Base-by-base conservation (phyloP, 345 rosid genomes). In the Lenwebbia sp. region DNA sequence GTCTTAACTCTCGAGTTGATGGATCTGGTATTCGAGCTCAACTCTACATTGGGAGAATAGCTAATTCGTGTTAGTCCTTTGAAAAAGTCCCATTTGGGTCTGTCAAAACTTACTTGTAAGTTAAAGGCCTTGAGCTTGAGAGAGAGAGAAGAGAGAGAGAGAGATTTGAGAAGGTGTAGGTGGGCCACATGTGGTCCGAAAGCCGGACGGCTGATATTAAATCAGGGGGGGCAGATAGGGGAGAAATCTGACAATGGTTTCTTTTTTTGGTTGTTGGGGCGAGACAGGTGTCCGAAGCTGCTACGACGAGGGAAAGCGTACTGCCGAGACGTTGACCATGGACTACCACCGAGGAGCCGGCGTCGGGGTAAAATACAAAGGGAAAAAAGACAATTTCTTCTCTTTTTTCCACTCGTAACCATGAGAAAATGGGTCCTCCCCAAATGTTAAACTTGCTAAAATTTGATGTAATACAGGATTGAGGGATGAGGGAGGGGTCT, bases 221-320 rank as follows among this genome's bases (percentile, higher is more conserved):
- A 40, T 85, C 49, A 23, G 19, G 50, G 28, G 84, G 56, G 17
- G 62, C 84, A 21, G 51, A 84, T 58, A 22, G 21, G 60, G 76
- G 26, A 53, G 54, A 56, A 13, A 47, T 57, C 33, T 30, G 84
- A 83, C 56, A 56, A n/a, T 30, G 37, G 60, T 5, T 21, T 54
- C 2, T 33, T 2, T 83, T 83, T 83, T 56, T 6, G 85, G 47
- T 84, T 54, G 60, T 22, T 58, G 86, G 53, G 33, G 6, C 25
- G 37, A 25, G 90, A 92, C 96, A 97, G 99, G 99, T 93, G 99
- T 97, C 89, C 89, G 99, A 78, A 97, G 99, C 88, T 97, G 99
- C 86, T 97, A 97, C 92, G 99, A 97, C 37, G 99, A 97, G 88
- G 99, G 99, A 53, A 97, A 97, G 92, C 94, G 99, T 23, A 96